phyloP scores from a whole-genome alignment of 2,329 filamentous ascomycete species.

The Didymella exigua region DNA sequence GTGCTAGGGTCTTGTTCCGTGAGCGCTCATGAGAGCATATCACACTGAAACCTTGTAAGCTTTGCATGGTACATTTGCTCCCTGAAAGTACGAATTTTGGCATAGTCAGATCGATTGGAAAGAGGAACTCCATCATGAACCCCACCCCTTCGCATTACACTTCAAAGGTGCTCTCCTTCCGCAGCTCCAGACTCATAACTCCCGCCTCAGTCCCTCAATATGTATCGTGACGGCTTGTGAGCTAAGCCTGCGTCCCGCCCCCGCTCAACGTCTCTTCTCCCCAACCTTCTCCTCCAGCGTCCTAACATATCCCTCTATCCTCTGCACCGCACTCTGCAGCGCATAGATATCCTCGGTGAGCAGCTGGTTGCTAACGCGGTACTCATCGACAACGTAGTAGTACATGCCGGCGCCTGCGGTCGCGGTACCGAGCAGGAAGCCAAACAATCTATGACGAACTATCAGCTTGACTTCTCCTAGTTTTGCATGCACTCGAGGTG shows the following conservation, averaged over 20 bases:
- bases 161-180: no score
- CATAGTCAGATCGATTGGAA: neutral
- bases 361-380: conserved; percentile 90
- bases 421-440: conserved; percentile 85
- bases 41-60: neutral
- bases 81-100: neutral
- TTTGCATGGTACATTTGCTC: neutral
- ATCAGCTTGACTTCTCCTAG: no score
- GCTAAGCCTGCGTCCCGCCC: no score
- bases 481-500: no score
- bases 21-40: no score
- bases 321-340: conserved; percentile 84
- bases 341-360: conserved; percentile 95
- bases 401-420: conserved; percentile 82
- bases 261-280: conserved; percentile 40
- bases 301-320: conserved; percentile 82
- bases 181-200: no score
- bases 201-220: no score
- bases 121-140: neutral
- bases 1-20: neutral
- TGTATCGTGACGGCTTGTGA: no score
- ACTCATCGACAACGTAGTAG: conserved; percentile 91
- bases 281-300: conserved; percentile 81
- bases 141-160: no score
- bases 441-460: conserved; percentile 70